Evolutionary conservation across 2,329 filamentous ascomycete genomes (phyloP).

Genomic region (Arachnomyces sp.): DNA sequence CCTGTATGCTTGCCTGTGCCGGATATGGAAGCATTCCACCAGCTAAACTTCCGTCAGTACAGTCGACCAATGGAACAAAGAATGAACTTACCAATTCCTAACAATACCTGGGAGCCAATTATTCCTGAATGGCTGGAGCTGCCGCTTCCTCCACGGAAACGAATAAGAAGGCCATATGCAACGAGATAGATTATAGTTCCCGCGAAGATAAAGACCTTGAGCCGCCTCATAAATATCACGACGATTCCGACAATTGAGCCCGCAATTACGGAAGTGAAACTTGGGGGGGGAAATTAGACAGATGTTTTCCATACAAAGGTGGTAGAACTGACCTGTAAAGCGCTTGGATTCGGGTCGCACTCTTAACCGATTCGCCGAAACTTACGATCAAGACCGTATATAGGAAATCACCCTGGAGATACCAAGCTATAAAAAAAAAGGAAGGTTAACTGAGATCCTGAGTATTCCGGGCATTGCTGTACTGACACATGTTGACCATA

Average conservation of each 20-base stretch:
- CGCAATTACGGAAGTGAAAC: constrained; percentile 49
- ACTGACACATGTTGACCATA: constrained; percentile 45
- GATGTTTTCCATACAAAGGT: background rate
- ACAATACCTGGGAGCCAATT: constrained; percentile 55
- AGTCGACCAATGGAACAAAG: too few relatives aligned
- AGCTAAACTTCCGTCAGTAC: constrained; percentile 20
- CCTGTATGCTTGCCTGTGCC: constrained; percentile 45
- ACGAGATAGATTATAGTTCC: constrained; percentile 56
- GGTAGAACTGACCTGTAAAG: constrained; percentile 41
- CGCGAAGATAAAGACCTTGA: constrained; percentile 57
- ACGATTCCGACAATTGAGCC: constrained; percentile 52
- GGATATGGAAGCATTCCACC: constrained; percentile 56
- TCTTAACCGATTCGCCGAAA: constrained; percentile 51
- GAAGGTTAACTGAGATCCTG: background rate
- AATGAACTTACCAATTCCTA: constrained; percentile 45
- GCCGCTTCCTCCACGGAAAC: constrained; percentile 49
- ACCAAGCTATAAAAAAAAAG: constrained; percentile 38
- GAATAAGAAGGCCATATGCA: constrained; percentile 59
- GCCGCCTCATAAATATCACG: constrained; percentile 50
- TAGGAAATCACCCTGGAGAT: constrained; percentile 57
- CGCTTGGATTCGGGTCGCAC: constrained; percentile 52
- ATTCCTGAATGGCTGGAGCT: constrained; percentile 46
- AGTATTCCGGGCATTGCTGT: background rate
- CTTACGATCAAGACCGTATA: constrained; percentile 56
- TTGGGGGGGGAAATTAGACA: constrained; percentile 1